These are phyloP conservation scores for Ophiostoma ulmi DNA, from an alignment of 2,329 filamentous ascomycete species.

Conservation along the genomic window DNA sequence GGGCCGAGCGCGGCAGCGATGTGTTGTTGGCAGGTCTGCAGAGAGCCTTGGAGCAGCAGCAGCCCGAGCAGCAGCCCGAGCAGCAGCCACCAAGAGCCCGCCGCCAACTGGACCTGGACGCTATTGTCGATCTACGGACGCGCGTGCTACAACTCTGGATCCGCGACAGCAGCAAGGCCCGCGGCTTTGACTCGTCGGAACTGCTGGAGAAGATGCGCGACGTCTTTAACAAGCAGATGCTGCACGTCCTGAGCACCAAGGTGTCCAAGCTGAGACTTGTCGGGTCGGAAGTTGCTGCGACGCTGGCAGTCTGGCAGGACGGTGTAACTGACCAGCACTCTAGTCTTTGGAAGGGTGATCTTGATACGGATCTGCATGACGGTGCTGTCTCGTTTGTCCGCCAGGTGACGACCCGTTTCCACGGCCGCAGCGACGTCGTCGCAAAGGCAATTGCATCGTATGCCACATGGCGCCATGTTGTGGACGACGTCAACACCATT, in stretches of 20 bases:
- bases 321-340: constrained; percentile 39
- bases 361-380: constrained; percentile 59
- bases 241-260: constrained; percentile 57
- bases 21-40: constrained; percentile 58
- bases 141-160: constrained; percentile 72
- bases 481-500: constrained; percentile 60
- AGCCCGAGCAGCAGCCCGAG: not conserved
- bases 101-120: constrained; percentile 56
- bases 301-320: constrained; percentile 55
- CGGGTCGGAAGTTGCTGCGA: constrained; percentile 57
- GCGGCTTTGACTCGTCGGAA: constrained; percentile 61
- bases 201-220: constrained; percentile 65
- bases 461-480: constrained; percentile 65
- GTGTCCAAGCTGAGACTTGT: constrained; percentile 61
- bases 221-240: constrained; percentile 63
- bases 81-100: not conserved
- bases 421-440: constrained; percentile 66
- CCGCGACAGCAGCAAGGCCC: constrained; percentile 57
- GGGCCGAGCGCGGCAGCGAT: constrained; percentile 58
- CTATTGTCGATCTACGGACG: constrained; percentile 64
- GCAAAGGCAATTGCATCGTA: constrained; percentile 59
- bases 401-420: constrained; percentile 61
- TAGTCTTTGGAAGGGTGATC: constrained; percentile 27
- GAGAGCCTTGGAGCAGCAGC: constrained; percentile 47
- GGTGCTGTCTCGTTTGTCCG: constrained; percentile 65